Evolutionary conservation across 2,329 filamentous ascomycete genomes (phyloP).

Genomic region (Scolecobasidium constrictum): DNA sequence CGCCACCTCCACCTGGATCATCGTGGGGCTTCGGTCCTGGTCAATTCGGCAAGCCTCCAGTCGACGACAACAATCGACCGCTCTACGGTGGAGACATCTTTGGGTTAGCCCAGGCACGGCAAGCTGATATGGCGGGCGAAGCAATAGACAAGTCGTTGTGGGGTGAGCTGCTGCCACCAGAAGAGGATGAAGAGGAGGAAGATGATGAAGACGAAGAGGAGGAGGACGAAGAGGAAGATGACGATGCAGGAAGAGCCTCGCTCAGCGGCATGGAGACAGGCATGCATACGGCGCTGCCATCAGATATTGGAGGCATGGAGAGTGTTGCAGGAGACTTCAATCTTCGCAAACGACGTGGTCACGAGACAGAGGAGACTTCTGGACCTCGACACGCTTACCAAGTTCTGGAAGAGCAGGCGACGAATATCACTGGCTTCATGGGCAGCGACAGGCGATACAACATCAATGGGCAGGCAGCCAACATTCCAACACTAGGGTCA

Average conservation of each 20-base stretch:
- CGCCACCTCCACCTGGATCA: conserved; percentile 77
- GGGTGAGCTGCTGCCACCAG: conserved; percentile 79
- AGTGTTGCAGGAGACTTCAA: conserved; percentile 81
- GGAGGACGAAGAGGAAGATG: conserved; percentile 60
- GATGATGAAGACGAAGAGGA: conserved; percentile 49
- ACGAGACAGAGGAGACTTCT: conserved; percentile 73
- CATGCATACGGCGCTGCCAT: conserved; percentile 67
- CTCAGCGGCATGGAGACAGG: conserved; percentile 60
- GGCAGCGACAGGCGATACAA: conserved; percentile 92
- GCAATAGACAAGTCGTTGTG: conserved; percentile 79
- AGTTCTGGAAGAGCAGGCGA: conserved; percentile 78
- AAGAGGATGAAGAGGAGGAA: conserved; percentile 61
- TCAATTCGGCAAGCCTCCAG: conserved; percentile 89
- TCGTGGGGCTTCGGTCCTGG: conserved; percentile 93
- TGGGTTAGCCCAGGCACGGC: conserved; percentile 57
- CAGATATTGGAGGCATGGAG: conserved; percentile 65
- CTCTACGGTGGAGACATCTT: conserved; percentile 93
- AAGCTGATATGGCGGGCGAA: conserved; percentile 53
- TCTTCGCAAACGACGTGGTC: conserved; percentile 78
- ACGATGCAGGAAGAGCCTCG: conserved; percentile 40
- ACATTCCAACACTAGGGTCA: conserved; percentile 64
- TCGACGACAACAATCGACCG: conserved; percentile 85
- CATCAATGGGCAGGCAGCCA: conserved; percentile 44
- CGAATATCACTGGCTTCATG: conserved; percentile 85
- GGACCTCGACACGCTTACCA: conserved; percentile 74